A percentile compares a stretch with the other conserved stretches of the same genome.
phyloP scores from a whole-genome alignment of 441 rosid species.

The Manihot esculenta region DNA sequence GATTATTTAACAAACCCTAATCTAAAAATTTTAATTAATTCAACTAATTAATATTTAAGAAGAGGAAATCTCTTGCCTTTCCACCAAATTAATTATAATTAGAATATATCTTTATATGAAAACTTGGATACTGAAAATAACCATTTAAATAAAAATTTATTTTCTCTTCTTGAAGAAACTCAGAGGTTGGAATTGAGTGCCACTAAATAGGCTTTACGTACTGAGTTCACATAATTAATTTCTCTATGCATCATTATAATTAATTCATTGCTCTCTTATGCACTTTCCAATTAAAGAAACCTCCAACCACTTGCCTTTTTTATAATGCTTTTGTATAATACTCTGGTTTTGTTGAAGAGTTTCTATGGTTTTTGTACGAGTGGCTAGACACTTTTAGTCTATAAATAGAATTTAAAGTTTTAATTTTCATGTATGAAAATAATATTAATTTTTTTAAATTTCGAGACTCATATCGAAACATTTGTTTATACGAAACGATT shows the following conservation, averaged over 20 bases:
- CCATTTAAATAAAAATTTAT: too few relatives aligned
- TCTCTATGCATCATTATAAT: constrained; percentile 5
- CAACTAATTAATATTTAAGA: too few relatives aligned
- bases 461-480: too few relatives aligned
- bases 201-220: neutral
- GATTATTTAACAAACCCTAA: too few relatives aligned
- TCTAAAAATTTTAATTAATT: too few relatives aligned
- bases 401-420: too few relatives aligned
- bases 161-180: constrained; percentile 2
- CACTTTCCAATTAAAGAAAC: constrained; percentile 15
- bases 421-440: too few relatives aligned
- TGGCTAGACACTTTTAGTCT: too few relatives aligned
- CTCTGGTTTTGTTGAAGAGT: too few relatives aligned
- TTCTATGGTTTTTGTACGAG: too few relatives aligned
- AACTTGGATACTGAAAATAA: neutral
- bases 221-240: neutral
- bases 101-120: neutral
- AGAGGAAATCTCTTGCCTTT: neutral
- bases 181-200: neutral
- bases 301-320: constrained; percentile 26
- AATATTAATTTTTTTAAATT: too few relatives aligned
- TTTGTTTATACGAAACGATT: too few relatives aligned
- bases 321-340: neutral
- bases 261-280: neutral
- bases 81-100: neutral